Base-by-base conservation (phyloP, 495 filamentous ascomycete genomes). In the Xylaria scruposa region DNA sequence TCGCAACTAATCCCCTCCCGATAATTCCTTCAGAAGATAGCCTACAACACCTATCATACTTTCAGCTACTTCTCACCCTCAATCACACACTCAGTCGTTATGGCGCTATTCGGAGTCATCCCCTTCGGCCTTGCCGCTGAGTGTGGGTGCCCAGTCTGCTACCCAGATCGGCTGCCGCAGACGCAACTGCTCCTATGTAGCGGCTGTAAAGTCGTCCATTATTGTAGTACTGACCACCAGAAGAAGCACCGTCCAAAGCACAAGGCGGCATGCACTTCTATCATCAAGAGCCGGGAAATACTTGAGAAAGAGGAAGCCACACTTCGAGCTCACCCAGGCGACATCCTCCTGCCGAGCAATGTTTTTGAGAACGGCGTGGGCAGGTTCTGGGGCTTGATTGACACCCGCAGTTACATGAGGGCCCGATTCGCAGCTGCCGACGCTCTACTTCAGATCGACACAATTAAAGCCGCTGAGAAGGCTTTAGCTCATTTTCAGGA, bases 191-290 rank as follows among this genome's bases (percentile, higher is more conserved):
- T 75, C 15, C 72, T 74, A 29, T 89, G 86, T 71, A 63, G 74
- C 33, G 79, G 72, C 46, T 89, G 87, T 73, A 81, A 81, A 69
- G 79, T 82, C 6, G 73, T 82, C 36, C 62, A 70, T 21, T 90
- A 90, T 74, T 89, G 88, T 72, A 73, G 78, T 65, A 70, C 72
- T 17, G 82, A 79, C 9, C 86, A 88, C 73, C 85, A 88, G 72
- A 58, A 60, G 33, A 51, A 74, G 9, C 62, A 90, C 69, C 71
- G 80, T 33, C 58, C 75, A 8, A 56, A 38, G 7, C 87, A 90
- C 75, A 83, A 85, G 70, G 38, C 71, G 10, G 74, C 76, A 40
- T 90, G 88, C 77, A 80, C 73, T 17, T 53, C 21, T 1, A 79
- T 88, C 72, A 78, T 76, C 67, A 76, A 77, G 31, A 66, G 60